Conservation (phyloP, 2,329 filamentous ascomycete genomes). For the Hawksworthiomyces lignivorus region DNA sequence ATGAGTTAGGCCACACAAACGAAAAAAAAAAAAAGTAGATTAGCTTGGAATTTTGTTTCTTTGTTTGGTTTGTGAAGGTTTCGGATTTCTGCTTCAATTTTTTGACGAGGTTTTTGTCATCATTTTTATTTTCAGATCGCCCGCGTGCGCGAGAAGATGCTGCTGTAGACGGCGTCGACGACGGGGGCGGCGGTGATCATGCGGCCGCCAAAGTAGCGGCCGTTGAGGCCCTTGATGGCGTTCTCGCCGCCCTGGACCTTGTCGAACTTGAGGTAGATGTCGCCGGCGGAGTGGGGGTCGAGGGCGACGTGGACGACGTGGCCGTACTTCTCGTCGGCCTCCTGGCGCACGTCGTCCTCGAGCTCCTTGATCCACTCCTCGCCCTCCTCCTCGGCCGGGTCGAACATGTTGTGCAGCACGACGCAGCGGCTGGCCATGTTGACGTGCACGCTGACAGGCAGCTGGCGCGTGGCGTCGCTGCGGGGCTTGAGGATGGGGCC, state of each 20-base stretch:
- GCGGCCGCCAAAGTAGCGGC: slow-evolving; percentile 86
- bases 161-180: slow-evolving; percentile 98
- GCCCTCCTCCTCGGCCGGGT: slow-evolving; percentile 81
- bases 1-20: too few species aligned
- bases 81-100: too few species aligned
- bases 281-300: slow-evolving; percentile 87
- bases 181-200: slow-evolving; percentile 93
- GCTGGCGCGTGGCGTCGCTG: slow-evolving; percentile 60
- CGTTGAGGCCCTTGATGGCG: slow-evolving; percentile 95
- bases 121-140: slow-evolving; percentile 64
- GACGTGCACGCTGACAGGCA: slow-evolving; percentile 65
- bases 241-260: slow-evolving; percentile 92
- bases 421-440: slow-evolving; percentile 92
- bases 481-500: slow-evolving; percentile 71
- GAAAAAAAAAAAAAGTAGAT: too few species aligned
- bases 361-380: slow-evolving; percentile 88
- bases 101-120: too few species aligned
- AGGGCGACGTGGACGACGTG: slow-evolving; percentile 95
- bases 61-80: too few species aligned
- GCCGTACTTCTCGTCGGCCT: slow-evolving; percentile 93
- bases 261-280: slow-evolving; percentile 98
- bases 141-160: slow-evolving; percentile 81
- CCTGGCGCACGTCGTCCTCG: slow-evolving; percentile 84
- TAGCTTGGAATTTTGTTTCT: too few species aligned
- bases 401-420: slow-evolving; percentile 91